Conservation (phyloP, 148 eudicot genomes). For the Amaranthus palmeri region DNA sequence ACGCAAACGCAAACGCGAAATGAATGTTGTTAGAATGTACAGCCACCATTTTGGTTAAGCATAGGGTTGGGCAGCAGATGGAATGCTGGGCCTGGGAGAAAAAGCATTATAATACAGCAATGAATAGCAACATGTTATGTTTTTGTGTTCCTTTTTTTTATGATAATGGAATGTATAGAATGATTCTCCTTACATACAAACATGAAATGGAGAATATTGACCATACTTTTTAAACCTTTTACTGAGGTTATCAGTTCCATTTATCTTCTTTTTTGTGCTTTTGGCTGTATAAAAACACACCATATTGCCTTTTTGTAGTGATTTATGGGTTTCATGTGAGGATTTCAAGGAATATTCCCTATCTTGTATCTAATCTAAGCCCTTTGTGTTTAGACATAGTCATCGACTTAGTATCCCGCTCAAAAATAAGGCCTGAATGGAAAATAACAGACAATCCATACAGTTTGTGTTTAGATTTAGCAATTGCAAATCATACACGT, state of each 20-base stretch:
- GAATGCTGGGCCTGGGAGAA: constrained; percentile 9
- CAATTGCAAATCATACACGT: no score
- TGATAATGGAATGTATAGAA: constrained; percentile 19
- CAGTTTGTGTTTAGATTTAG: no score
- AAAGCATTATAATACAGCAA: constrained; percentile 15
- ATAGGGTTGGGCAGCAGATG: constrained; percentile 8
- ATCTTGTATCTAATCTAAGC: not conserved
- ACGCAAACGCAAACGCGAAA: constrained; percentile 5
- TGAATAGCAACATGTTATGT: constrained; percentile 14
- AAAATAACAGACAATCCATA: no score
- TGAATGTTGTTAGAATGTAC: not conserved
- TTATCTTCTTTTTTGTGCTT: not conserved
- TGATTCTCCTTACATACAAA: constrained; percentile 11
- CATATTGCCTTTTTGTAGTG: constrained; percentile 9
- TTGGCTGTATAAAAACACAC: not conserved
- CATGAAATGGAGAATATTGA: constrained; percentile 7
- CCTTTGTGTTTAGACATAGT: no score
- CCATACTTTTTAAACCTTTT: constrained; percentile 1
- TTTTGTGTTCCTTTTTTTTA: not conserved
- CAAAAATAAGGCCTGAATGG: no score
- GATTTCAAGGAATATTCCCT: constrained; percentile 1
- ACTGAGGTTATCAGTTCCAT: not conserved
- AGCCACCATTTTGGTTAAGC: not conserved
- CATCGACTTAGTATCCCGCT: no score
- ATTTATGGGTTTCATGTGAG: constrained; percentile 19